Evolutionary conservation across 2,329 filamentous ascomycete genomes (phyloP), one percentile per base, ranked within the genome.

Genomic region (Parastagonospora nodorum): DNA sequence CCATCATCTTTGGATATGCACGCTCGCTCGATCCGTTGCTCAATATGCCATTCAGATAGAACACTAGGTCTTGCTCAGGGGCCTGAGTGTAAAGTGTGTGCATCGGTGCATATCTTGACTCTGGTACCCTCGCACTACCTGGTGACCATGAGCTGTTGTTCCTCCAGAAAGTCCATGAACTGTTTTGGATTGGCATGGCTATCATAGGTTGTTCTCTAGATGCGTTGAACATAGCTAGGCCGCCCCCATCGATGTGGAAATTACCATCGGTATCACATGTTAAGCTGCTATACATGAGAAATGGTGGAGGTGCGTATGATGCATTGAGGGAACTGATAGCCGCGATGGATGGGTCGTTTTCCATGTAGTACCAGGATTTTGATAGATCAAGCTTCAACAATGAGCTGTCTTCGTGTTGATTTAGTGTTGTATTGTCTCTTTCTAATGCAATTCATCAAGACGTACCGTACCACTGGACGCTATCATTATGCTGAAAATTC

Each of bases 11-110:
- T 6, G 9, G 24, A 11, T 10, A 28, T 11, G 11, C 38, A 8
- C 28, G 16, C 9, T 39, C 35, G 16, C 24, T 40, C 24, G 28
- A 30, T 5, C 35, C 36, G 28, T 48, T 39, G 8, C 41, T 30
- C 4, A 41, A 10, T 7, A 52, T 36, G 16, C 44, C 50, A 36
- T 48, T 48, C 11, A 52, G 35, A 15, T 44, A 48, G 29, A 48
- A 48, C 10, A 36, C 41, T n/a, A 48, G 50, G 31, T 42, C 31
- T 7, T 48, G 39, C 27, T 51, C 43, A 9, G 36, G 31, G 6
- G 50, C 44, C 35, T 48, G 32, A 9, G 24, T 33, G 36, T n/a
- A 52, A n/a, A 41, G 8, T 9, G 27, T 35, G 4, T 33, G 39
- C 19, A 24, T 30, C 12, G 44, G 45, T 15, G 50, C 44, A 31